A percentile compares a stretch with the other conserved stretches of the same genome.
These are phyloP conservation scores for Daldinia childiae DNA, from an alignment of 495 filamentous ascomycete species.

Conservation along the genomic window DNA sequence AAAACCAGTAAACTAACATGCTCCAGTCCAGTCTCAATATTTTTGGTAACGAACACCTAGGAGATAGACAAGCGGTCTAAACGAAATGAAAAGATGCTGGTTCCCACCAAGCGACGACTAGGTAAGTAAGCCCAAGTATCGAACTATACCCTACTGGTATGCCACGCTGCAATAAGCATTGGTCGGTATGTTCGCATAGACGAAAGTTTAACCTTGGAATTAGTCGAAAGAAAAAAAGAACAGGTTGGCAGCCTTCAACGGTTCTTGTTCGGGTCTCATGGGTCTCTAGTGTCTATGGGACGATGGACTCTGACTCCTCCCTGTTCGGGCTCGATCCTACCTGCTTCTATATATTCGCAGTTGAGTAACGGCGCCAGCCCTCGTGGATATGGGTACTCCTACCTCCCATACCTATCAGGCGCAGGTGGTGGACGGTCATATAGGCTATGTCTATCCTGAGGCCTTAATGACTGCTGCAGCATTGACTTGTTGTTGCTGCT, in stretches of 20 bases:
- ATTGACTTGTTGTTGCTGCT: slow-evolving; percentile 42
- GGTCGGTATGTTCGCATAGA: neutral
- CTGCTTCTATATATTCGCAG: neutral
- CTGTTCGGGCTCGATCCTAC: neutral
- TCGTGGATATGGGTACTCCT: slow-evolving; percentile 12
- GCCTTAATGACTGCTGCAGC: slow-evolving; percentile 48
- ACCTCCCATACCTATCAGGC: slow-evolving; percentile 45
- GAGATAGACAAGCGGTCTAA: neutral
- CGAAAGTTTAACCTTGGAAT: neutral
- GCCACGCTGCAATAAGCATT: neutral
- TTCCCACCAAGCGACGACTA: neutral
- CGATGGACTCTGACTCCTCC: too few species aligned
- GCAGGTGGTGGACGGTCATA: slow-evolving; percentile 45
- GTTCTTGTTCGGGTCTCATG: neutral
- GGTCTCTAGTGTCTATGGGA: neutral
- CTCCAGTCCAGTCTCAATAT: neutral
- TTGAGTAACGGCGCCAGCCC: neutral
- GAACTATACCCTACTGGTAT: neutral
- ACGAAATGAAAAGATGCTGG: neutral
- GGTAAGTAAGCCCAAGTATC: neutral
- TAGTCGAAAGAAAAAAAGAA: neutral
- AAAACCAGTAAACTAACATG: neutral
- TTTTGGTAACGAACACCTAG: neutral
- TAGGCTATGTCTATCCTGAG: slow-evolving; percentile 44
- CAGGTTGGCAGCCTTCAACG: neutral